Conservation (phyloP, 2,329 filamentous ascomycete species). For the Akanthomyces muscarius region DNA sequence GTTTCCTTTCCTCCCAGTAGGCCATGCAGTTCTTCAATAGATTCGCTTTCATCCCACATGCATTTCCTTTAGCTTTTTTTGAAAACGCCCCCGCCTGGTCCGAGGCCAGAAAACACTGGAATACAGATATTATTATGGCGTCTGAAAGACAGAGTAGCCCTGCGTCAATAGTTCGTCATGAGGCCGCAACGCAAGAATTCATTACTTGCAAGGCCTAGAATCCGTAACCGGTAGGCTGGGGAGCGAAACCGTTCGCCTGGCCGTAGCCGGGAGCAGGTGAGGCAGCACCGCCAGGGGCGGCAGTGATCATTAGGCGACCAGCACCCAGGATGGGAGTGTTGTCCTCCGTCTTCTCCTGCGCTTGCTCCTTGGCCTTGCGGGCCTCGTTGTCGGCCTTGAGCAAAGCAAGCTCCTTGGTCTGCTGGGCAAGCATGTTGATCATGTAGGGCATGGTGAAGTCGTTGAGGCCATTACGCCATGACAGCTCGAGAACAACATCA, state of each 20-base stretch:
- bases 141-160: background rate
- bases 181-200: background rate
- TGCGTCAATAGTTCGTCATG: background rate
- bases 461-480: conserved; percentile 89
- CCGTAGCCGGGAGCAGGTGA: conserved; percentile 62
- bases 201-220: conserved; percentile 38
- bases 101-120: background rate
- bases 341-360: conserved; percentile 80
- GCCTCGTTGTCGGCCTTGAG: conserved; percentile 97
- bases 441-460: conserved; percentile 99
- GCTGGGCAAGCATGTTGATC: conserved; percentile 95
- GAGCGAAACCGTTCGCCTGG: conserved; percentile 82
- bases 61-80: background rate
- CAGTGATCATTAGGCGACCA: conserved; percentile 90
- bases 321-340: conserved; percentile 89
- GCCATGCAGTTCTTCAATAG: conserved; percentile 2
- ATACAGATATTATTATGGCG: conserved; percentile 11
- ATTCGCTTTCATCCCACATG: conserved; percentile 7
- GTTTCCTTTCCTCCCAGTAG: background rate
- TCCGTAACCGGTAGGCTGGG: conserved; percentile 79
- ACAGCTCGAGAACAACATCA: conserved; percentile 89
- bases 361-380: conserved; percentile 71
- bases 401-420: conserved; percentile 76
- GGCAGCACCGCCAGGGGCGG: conserved; percentile 63
- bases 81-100: background rate